Evolutionary conservation across 306 rosid genomes (phyloP), one percentile per base, ranked within the genome.

Genomic region (Malus sieversii): DNA sequence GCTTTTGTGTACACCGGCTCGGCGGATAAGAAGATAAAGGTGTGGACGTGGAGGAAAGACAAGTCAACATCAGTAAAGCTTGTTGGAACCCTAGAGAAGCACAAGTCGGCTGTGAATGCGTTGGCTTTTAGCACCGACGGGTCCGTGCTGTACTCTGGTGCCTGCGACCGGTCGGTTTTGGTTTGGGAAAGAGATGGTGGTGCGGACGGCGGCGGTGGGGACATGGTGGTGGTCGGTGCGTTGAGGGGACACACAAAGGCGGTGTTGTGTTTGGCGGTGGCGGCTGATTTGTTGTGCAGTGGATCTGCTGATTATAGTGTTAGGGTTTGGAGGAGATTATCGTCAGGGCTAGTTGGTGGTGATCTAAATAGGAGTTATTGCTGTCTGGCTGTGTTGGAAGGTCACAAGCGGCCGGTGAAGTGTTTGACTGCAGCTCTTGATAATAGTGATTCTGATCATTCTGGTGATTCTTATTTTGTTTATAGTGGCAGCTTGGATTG

Each of bases 291-390:
- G 84, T 86, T 92, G 63, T 90, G 83, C 13, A 90, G 97, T 80
- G 97, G 96, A 0, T 92, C 96, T 0, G 93, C 97, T 0, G 97
- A 92, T 82, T 79, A 80, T 12, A 85, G 73, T 52, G 86, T 92
- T 10, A 88, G 96, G 85, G 38, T 90, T 53, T 92, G 97, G 97
- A 85, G 79, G 76, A 86, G 87, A 85, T 27, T 22, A 11, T 59
- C 20, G 8, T 27, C 35, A 0, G 85, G 85, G 38, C 2, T n/a
- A 13, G 68, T 30, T 45, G 83, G 63, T 25, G 59, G 29, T 70
- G 82, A 13, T 23, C 10, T 16, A 13, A 14, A 25, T 27, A 58
- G 30, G n/a, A 61, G 45, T 14, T 92, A 85, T 77, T 72, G 79
- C 3, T 90, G 96, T 55, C 55, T 92, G 84, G 91, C 77, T 20